These are phyloP conservation scores for Theobroma grandiflorum DNA, from an alignment of 441 rosid genomes.

Conservation along the genomic window DNA sequence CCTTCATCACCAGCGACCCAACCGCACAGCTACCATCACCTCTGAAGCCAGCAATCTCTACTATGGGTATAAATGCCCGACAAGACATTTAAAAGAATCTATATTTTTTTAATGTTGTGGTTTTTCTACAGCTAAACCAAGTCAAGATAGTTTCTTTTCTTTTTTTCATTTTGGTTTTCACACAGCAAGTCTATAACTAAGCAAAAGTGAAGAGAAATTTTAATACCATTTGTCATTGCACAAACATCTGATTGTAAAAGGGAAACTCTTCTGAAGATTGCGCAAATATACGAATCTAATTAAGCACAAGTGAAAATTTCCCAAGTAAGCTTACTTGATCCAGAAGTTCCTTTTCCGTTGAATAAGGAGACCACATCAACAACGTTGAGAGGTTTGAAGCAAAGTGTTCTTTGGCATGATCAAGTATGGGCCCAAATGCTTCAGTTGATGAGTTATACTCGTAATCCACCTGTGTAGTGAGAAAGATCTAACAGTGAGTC, in stretches of 20 bases:
- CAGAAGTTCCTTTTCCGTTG: conserved; percentile 36
- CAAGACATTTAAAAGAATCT: neutral
- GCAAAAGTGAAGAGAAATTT: neutral
- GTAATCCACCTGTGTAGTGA: conserved; percentile 25
- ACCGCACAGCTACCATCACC: neutral
- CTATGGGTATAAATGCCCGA: neutral
- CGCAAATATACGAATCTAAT: neutral
- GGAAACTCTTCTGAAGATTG: too few relatives aligned
- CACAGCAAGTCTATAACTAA: neutral
- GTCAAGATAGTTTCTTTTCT: neutral
- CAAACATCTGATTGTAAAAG: neutral
- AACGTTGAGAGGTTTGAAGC: conserved; percentile 28
- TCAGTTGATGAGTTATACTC: conserved; percentile 19
- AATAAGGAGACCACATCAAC: conserved; percentile 41
- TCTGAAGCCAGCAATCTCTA: neutral
- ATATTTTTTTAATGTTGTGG: neutral
- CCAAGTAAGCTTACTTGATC: conserved; percentile 34
- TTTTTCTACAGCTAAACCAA: neutral
- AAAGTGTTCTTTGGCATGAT: conserved; percentile 22
- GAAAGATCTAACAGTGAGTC: neutral
- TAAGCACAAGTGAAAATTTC: neutral
- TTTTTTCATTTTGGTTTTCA: neutral
- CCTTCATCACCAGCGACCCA: neutral
- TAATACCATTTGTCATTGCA: neutral
- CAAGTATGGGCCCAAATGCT: conserved; percentile 17